Percentiles rank a stretch among this genome's conserved stretches.
phyloP scores from a whole-genome alignment of 306 rosid species.

The Gynostemma pentaphyllum region DNA sequence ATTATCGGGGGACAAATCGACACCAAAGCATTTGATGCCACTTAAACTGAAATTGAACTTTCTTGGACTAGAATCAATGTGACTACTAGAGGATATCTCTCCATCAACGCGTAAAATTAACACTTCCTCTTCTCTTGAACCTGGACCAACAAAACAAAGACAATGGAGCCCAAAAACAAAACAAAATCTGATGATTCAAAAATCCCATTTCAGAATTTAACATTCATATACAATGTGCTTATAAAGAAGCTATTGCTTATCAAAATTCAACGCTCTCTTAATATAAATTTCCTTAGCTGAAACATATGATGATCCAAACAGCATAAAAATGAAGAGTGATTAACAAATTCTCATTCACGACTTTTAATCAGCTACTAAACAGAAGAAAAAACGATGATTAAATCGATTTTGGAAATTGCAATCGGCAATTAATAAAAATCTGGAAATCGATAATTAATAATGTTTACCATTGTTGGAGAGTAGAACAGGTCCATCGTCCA shows the following conservation, averaged over 20 bases:
- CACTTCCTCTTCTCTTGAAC: slow-evolving; percentile 45
- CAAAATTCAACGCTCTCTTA: background rate
- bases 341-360: background rate
- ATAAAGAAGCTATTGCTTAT: background rate
- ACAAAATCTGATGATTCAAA: background rate
- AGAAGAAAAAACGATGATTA: too few species aligned
- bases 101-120: slow-evolving; percentile 26
- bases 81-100: slow-evolving; percentile 34
- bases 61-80: slow-evolving; percentile 22
- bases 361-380: background rate
- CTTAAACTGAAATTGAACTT: slow-evolving; percentile 19
- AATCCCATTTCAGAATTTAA: background rate
- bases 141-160: slow-evolving; percentile 24
- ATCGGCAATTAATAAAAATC: too few species aligned
- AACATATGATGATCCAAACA: too few species aligned
- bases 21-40: slow-evolving; percentile 50
- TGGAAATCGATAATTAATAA: too few species aligned
- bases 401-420: too few species aligned
- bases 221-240: background rate
- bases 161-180: background rate
- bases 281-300: too few species aligned
- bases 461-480: background rate
- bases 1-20: slow-evolving; percentile 78
- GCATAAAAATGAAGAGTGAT: background rate
- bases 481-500: background rate